Base-by-base conservation (phyloP, 2,329 filamentous ascomycete species). In the Monosporascus ibericus region DNA sequence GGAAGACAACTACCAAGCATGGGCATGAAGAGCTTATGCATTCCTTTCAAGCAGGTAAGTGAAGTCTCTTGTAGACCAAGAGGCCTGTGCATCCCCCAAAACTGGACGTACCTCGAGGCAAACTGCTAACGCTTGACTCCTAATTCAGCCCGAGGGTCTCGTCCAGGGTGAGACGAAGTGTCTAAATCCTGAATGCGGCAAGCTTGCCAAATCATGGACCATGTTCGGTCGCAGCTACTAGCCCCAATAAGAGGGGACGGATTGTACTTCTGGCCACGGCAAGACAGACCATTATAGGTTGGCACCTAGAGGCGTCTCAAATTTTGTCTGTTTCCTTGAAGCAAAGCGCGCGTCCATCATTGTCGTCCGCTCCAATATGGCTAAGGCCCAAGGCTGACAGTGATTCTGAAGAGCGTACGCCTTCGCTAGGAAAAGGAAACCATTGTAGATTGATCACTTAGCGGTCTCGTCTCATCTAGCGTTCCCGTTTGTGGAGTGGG, bases 111-210 rank as follows among this genome's bases (percentile, higher is more conserved):
- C 1, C 14, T 44, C 20, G 14, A 30, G 24, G 7, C 22, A 46
- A n/a, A 4, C 5, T 42, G 18, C 39, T 42, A 42, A 46, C 42
- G 17, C 22, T 7, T 14, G 6, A 2, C 2, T 46, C 9, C 20
- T 27, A 25, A 22, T 30, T 48, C 90, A 96, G 82, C 92, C 92
- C 39, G 83, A 87, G 64, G 88, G 87, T 24, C 76, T 95, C 58
- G 80, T 87, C 58, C 76, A 83, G 59, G 92, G 89, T 48, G 86
- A 89, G 74, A 96, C 90, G 53, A 92, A 94, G 73, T 99, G 94
- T 69, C 78, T 92, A 63, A 96, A 89, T 78, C 92, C 92, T 42
- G 87, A 92, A 65, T 97, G 92, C 74, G 76, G 77, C 55, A 78
- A 77, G 58, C 74, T 84, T 48, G 92, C 92, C 18, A 84, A 92